Evolutionary conservation across 306 rosid genomes (phyloP), one percentile per base, ranked within the genome.

Genomic region (Glycyrrhiza uralensis): DNA sequence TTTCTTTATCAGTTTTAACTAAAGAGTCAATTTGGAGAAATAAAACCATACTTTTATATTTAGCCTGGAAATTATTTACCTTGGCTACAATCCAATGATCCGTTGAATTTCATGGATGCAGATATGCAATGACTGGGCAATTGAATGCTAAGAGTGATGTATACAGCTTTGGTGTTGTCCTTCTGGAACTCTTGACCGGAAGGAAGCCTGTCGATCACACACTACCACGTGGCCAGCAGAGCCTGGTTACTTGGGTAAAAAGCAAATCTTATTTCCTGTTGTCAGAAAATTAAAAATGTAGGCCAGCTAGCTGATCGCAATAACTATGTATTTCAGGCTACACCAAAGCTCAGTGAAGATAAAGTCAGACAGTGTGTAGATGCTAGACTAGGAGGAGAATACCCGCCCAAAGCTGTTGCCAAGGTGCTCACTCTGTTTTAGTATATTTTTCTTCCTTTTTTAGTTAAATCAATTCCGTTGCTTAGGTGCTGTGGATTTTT

Each of bases 61-160:
- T 24, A 49, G 30, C 38, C n/a, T n/a, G n/a, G n/a, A n/a, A n/a
- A 33, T 33, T 67, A 14, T 64, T 68, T 54, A 64, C 59, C 46
- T 82, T 67, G 22, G 76, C 23, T 30, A 5, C 38, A 26, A 13
- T 65, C 29, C 39, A 49, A 11, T 63, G 10, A 38, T 70, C 18
- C 45, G 68, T 41, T 49, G 60, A 45, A 71, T 68, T 39, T 80
- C 56, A 7, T 78, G 85, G 69, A 56, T 87, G 77, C 87, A 92
- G 98, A 77, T 90, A 88, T 80, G 96, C 97, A 77, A 93, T 90
- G 98, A 90, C 97, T 13, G 98, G 98, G 49, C 97, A 90, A 79
- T 81, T 93, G 84, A 93, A 90, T 80, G 93, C 96, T 60, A 93
- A 90, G 81, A 93, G 96, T 85, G 98, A 93, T 69, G 97, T 90